Percentiles rank a stretch among this genome's conserved stretches.
These are phyloP conservation scores for Chrysanthemum makinoi DNA, from an alignment of 129 eudicot species.

Conservation along the genomic window DNA sequence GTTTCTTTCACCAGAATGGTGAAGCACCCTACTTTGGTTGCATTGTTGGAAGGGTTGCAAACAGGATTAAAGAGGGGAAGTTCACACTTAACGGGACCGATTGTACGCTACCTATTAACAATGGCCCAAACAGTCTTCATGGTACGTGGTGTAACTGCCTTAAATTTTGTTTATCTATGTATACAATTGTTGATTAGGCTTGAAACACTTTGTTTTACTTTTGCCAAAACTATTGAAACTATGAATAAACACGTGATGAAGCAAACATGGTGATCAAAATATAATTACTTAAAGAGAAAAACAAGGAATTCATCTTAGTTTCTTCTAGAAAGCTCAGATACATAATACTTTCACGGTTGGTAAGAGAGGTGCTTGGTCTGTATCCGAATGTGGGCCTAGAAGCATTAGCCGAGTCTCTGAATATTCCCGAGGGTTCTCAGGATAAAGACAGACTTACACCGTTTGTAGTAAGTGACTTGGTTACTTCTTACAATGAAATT, in stretches of 20 bases:
- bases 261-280: neutral
- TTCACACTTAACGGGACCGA: slow-evolving; percentile 43
- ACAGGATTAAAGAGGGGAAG: slow-evolving; percentile 94
- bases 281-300: no score
- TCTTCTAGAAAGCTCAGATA: no score
- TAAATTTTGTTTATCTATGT: neutral
- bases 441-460: no score
- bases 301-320: no score
- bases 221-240: neutral
- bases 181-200: neutral
- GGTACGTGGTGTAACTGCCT: neutral
- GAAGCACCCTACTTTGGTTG: slow-evolving; percentile 84
- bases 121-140: slow-evolving; percentile 22
- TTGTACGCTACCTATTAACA: slow-evolving; percentile 15
- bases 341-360: no score
- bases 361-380: no score
- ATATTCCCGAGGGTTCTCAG: no score
- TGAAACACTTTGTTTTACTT: neutral
- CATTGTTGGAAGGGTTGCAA: slow-evolving; percentile 97
- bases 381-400: no score
- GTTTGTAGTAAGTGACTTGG: no score
- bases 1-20: slow-evolving; percentile 55
- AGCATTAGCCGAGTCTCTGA: no score
- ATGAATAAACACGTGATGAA: neutral
- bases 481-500: no score